These are phyloP conservation scores for Stylosanthes scabra DNA, from an alignment of 331 rosid genomes.

Conservation along the genomic window DNA sequence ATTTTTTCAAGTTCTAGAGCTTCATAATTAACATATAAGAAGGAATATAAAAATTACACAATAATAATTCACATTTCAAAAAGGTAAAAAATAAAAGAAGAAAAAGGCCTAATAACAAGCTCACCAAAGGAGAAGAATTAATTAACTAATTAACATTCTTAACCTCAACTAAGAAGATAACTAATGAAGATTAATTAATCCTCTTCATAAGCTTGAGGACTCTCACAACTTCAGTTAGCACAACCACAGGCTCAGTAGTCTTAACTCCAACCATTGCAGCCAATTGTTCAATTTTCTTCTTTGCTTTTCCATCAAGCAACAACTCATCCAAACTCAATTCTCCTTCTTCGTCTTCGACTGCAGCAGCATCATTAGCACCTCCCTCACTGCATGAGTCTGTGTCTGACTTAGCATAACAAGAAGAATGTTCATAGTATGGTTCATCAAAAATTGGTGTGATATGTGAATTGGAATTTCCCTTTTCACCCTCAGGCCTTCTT, in stretches of 20 bases:
- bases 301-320: constrained; percentile 35
- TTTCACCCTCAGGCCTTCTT: constrained; percentile 4
- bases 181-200: background rate
- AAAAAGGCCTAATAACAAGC: background rate
- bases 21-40: constrained; percentile 20
- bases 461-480: constrained; percentile 16
- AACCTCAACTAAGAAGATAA: background rate
- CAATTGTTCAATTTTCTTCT: constrained; percentile 47
- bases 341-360: constrained; percentile 18
- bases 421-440: background rate
- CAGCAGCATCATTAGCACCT: constrained; percentile 23
- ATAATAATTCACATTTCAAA: background rate
- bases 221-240: constrained; percentile 50
- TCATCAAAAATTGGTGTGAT: constrained; percentile 32
- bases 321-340: constrained; percentile 38
- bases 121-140: background rate
- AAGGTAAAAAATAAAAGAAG: background rate
- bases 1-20: constrained; percentile 8
- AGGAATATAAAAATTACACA: constrained; percentile 21
- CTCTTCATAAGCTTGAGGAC: constrained; percentile 37
- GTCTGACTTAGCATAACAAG: constrained; percentile 37
- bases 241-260: constrained; percentile 33
- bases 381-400: constrained; percentile 38
- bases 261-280: constrained; percentile 53
- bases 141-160: background rate